A percentile compares a stretch with the other conserved stretches of the same genome.
phyloP scores from a whole-genome alignment of 768 basidiomycete genomes.

The Termitomyces sp. region DNA sequence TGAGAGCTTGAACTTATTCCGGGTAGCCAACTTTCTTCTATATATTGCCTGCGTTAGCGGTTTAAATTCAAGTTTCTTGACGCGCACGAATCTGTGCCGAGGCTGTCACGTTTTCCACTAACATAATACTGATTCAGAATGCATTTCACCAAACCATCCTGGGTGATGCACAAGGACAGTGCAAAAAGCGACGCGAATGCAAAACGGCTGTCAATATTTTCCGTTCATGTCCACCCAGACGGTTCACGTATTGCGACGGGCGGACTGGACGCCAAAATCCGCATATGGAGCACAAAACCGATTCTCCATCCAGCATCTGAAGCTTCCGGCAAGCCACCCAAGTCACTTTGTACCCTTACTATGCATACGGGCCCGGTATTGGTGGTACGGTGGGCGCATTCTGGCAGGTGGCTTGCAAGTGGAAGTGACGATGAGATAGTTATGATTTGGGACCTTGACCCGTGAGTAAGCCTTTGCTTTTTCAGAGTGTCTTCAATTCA shows the following conservation, averaged over 20 bases:
- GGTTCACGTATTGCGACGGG: slow-evolving; percentile 97
- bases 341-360: slow-evolving; percentile 83
- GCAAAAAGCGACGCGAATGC: slow-evolving; percentile 56
- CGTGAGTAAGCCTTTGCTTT: slow-evolving; percentile 51
- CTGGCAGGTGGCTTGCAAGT: slow-evolving; percentile 90
- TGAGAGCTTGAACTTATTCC: too few species aligned
- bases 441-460: slow-evolving; percentile 96
- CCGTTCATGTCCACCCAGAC: slow-evolving; percentile 92
- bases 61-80: background rate
- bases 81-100: background rate
- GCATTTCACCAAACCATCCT: slow-evolving; percentile 86
- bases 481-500: slow-evolving; percentile 4
- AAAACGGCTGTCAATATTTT: slow-evolving; percentile 84
- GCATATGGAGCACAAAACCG: slow-evolving; percentile 96
- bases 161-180: slow-evolving; percentile 79
- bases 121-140: slow-evolving; percentile 28
- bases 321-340: slow-evolving; percentile 67
- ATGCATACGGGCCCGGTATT: slow-evolving; percentile 95
- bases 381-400: slow-evolving; percentile 89
- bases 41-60: background rate
- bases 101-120: background rate
- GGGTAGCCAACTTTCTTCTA: background rate
- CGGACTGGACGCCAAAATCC: slow-evolving; percentile 91
- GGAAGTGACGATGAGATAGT: slow-evolving; percentile 95
- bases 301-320: slow-evolving; percentile 76